A percentile compares a stretch with the other conserved stretches of the same genome.
phyloP scores from a whole-genome alignment of 208 protist species.

The Kentomonas sorsogonicus region DNA sequence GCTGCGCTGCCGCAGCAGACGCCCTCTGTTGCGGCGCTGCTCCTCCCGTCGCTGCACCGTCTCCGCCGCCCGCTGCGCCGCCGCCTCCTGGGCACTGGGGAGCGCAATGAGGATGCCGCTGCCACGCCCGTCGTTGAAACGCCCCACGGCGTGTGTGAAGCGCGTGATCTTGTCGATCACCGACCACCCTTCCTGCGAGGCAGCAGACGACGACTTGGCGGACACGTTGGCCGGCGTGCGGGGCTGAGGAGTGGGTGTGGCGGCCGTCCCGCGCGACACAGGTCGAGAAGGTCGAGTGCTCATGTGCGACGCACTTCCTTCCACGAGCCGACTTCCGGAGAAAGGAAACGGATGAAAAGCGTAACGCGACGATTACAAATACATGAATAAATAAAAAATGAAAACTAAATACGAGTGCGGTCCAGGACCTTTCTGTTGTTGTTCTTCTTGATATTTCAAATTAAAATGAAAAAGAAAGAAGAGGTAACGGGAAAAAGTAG shows the following conservation, averaged over 20 bases:
- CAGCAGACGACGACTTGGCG: too few relatives aligned
- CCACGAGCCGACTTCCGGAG: not conserved
- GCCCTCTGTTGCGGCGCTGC: not conserved
- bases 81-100: constrained; percentile 5
- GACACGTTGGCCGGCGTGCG: not conserved
- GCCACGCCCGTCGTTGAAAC: constrained; percentile 48
- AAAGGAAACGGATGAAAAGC: constrained; percentile 9
- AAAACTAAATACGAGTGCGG: constrained; percentile 2
- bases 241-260: constrained; percentile 1
- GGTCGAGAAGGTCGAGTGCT: not conserved
- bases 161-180: constrained; percentile 69
- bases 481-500: not conserved
- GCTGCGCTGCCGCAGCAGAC: not conserved
- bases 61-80: not conserved
- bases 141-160: constrained; percentile 76
- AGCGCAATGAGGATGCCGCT: constrained; percentile 65
- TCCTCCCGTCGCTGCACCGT: too few relatives aligned
- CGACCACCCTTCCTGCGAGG: constrained; percentile 43
- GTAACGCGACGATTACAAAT: not conserved
- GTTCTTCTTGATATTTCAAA: not conserved
- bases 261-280: not conserved
- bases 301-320: not conserved
- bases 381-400: constrained; percentile 7
- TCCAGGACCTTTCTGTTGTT: not conserved
- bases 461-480: not conserved